Evolutionary conservation across 2,329 filamentous ascomycete species (phyloP).

Genomic region (Apiospora rasikravindrae): DNA sequence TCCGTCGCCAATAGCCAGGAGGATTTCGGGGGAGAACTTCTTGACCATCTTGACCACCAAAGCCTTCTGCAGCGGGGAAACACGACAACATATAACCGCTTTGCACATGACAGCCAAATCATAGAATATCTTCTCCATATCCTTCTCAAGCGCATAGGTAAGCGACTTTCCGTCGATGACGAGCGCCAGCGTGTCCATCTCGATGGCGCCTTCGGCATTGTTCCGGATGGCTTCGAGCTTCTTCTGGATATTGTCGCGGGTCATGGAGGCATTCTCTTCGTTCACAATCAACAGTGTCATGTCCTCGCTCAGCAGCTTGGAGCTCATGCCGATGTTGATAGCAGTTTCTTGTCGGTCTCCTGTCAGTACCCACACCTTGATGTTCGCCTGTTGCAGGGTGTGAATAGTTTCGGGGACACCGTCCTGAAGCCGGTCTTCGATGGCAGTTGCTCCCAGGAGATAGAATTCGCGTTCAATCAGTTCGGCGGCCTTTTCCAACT

Average conservation of each 20-base stretch:
- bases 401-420: slow-evolving; percentile 98
- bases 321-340: slow-evolving; percentile 99
- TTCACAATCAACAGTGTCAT: slow-evolving; percentile 98
- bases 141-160: slow-evolving; percentile 90
- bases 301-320: slow-evolving; percentile 96
- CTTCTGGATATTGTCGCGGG: slow-evolving; percentile 88
- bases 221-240: slow-evolving; percentile 90
- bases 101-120: slow-evolving; percentile 96
- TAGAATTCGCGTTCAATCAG: slow-evolving; percentile 92
- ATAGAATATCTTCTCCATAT: slow-evolving; percentile 90
- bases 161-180: slow-evolving; percentile 97
- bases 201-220: slow-evolving; percentile 76
- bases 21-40: slow-evolving; percentile 85
- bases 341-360: slow-evolving; percentile 98
- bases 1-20: slow-evolving; percentile 94
- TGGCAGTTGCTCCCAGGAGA: slow-evolving; percentile 92
- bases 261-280: slow-evolving; percentile 80
- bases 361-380: slow-evolving; percentile 98
- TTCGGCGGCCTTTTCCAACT: slow-evolving; percentile 96
- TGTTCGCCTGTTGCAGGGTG: slow-evolving; percentile 92
- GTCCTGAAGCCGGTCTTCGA: slow-evolving; percentile 95
- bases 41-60: slow-evolving; percentile 98
- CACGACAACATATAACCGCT: slow-evolving; percentile 97
- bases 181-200: slow-evolving; percentile 85
- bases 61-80: slow-evolving; percentile 95